Percentiles rank a stretch among this genome's conserved stretches.
Evolutionary conservation across 805 yeast genomes (phyloP).

Genomic region (Scheffersomyces stipitis): DNA sequence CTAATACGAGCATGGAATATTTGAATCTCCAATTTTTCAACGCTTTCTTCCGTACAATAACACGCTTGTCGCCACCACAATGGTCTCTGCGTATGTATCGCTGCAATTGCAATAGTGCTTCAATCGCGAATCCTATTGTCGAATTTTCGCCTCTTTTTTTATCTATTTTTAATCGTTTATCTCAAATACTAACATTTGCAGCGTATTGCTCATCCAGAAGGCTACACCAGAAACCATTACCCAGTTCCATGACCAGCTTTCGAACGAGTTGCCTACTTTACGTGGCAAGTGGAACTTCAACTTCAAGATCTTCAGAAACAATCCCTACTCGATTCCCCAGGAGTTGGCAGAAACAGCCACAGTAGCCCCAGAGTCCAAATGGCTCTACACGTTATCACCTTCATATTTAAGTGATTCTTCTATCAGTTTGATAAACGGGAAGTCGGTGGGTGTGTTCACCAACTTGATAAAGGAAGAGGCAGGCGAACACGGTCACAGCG

Average conservation of each 20-base stretch:
- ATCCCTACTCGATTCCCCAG: slow-evolving; percentile 50
- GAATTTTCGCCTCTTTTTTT: no score
- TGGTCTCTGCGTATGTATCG: slow-evolving; percentile 12
- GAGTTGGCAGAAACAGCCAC: slow-evolving; percentile 25
- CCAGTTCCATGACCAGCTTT: slow-evolving; percentile 66
- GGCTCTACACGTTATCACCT: slow-evolving; percentile 50
- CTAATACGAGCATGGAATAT: no score
- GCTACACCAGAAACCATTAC: slow-evolving; percentile 62
- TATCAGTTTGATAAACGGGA: slow-evolving; percentile 49
- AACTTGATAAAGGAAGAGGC: slow-evolving; percentile 33
- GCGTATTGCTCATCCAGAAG: slow-evolving; percentile 36
- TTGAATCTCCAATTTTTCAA: no score
- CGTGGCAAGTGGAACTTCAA: slow-evolving; percentile 69
- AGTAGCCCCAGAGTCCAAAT: slow-evolving; percentile 39
- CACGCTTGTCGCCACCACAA: neutral
- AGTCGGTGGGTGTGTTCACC: slow-evolving; percentile 35
- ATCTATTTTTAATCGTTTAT: no score
- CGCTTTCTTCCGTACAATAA: no score
- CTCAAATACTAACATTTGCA: slow-evolving; percentile 25
- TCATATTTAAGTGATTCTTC: slow-evolving; percentile 49
- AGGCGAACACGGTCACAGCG: slow-evolving; percentile 7
- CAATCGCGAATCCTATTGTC: no score
- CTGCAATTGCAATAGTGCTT: neutral
- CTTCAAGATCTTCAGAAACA: slow-evolving; percentile 65
- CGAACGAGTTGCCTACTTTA: slow-evolving; percentile 62